These are phyloP conservation scores for Colletotrichum higginsianum DNA, from an alignment of 2,329 filamentous ascomycete species.

Conservation along the genomic window DNA sequence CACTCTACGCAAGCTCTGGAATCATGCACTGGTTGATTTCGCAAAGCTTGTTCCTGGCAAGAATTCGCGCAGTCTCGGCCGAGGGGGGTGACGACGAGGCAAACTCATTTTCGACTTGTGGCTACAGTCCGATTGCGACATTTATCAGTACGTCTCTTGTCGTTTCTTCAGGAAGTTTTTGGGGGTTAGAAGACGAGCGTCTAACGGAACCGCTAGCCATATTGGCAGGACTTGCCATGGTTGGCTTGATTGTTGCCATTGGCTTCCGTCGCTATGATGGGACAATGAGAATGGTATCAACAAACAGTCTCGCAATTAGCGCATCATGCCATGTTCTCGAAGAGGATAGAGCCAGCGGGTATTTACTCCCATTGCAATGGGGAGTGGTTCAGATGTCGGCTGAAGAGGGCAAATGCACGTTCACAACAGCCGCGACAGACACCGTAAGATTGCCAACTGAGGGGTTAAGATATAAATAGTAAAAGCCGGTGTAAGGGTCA, in stretches of 20 bases:
- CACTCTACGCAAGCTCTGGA: constrained; percentile 52
- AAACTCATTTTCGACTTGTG: constrained; percentile 51
- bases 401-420: constrained; percentile 9
- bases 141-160: constrained; percentile 42
- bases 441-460: neutral
- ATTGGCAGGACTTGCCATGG: constrained; percentile 32
- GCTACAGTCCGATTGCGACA: constrained; percentile 49
- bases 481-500: no score
- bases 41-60: constrained; percentile 60
- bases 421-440: constrained; percentile 10
- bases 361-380: constrained; percentile 16
- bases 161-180: neutral
- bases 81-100: constrained; percentile 44
- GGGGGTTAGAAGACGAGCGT: neutral
- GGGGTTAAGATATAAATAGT: neutral
- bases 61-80: constrained; percentile 50
- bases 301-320: constrained; percentile 16
- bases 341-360: neutral
- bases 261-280: constrained; percentile 49
- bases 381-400: constrained; percentile 10
- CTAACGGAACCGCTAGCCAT: constrained; percentile 36
- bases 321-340: constrained; percentile 15
- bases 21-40: constrained; percentile 66
- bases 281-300: constrained; percentile 48
- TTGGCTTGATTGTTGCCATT: constrained; percentile 43